phyloP scores from a whole-genome alignment of 164 flowering plant genomes.

The Chimonanthus salicifolius region DNA sequence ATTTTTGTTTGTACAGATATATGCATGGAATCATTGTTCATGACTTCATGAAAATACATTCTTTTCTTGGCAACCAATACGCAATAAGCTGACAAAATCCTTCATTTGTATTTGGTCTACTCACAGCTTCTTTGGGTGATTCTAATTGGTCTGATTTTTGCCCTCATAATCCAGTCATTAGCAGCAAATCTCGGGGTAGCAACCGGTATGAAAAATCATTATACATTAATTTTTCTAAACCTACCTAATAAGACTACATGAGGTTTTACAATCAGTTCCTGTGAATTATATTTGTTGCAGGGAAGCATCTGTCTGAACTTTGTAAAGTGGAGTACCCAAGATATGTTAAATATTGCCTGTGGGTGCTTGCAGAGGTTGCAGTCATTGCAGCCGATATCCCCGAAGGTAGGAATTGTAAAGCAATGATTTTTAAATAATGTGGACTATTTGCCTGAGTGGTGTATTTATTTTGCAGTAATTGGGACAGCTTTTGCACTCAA shows the following conservation, averaged over 20 bases:
- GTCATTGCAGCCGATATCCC: slow-evolving; percentile 94
- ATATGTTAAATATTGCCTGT: slow-evolving; percentile 52
- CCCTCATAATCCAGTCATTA: slow-evolving; percentile 82
- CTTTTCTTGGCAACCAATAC: background rate
- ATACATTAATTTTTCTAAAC: background rate
- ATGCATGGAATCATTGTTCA: background rate
- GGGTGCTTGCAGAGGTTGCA: slow-evolving; percentile 84
- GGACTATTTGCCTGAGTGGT: background rate
- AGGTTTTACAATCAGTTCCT: background rate
- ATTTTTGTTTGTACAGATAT: background rate
- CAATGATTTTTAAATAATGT: background rate
- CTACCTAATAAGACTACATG: background rate
- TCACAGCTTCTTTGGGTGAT: slow-evolving; percentile 84
- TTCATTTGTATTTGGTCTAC: background rate
- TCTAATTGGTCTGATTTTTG: slow-evolving; percentile 68
- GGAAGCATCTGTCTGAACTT: slow-evolving; percentile 65
- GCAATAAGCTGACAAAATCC: background rate
- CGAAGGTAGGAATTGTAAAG: slow-evolving; percentile 45
- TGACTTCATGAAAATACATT: background rate
- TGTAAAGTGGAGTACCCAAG: slow-evolving; percentile 66
- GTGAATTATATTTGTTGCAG: slow-evolving; percentile 22
- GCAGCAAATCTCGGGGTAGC: slow-evolving; percentile 89
- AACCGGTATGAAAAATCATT: slow-evolving; percentile 42
- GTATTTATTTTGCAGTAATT: slow-evolving; percentile 42
- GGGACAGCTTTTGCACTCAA: slow-evolving; percentile 93